A percentile compares a stretch with the other conserved stretches of the same genome.
Conservation (phyloP, 2,329 filamentous ascomycete genomes). For the Fusarium sp. region DNA sequence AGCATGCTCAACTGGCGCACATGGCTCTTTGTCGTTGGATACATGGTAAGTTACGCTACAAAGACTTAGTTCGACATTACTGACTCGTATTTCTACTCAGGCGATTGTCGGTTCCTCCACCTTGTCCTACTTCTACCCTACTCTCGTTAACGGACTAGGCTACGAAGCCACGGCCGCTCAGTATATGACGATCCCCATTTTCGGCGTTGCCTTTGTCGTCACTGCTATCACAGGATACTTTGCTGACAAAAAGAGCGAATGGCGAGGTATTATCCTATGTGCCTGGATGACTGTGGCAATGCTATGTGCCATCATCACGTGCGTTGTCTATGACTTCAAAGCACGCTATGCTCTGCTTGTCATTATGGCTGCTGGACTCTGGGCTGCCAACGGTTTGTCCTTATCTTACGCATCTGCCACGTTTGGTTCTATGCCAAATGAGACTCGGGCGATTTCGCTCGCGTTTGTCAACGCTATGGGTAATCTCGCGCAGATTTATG, state of each 20-base stretch:
- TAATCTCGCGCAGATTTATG: constrained; percentile 70
- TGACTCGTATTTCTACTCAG: neutral
- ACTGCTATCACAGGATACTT: constrained; percentile 3
- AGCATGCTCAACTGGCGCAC: neutral
- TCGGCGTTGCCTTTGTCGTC: neutral
- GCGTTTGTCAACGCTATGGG: constrained; percentile 70
- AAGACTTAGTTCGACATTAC: too few species aligned
- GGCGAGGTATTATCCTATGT: neutral
- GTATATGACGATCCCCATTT: constrained; percentile 1
- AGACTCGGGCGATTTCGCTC: constrained; percentile 63
- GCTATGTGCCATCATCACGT: constrained; percentile 55
- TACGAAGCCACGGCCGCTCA: neutral
- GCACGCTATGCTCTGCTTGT: constrained; percentile 68
- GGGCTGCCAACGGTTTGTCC: constrained; percentile 66
- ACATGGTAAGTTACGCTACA: neutral
- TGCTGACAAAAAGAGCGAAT: neutral
- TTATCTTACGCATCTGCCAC: constrained; percentile 67
- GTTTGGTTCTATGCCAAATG: constrained; percentile 64
- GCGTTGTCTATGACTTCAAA: constrained; percentile 66
- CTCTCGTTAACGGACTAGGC: neutral
- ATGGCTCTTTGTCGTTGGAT: neutral
- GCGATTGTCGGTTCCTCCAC: constrained; percentile 3
- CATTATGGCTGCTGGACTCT: constrained; percentile 69
- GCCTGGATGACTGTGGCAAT: constrained; percentile 7
- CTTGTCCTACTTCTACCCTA: neutral